Conservation (phyloP, 257 asterid species). For the Solanum sitiens region DNA sequence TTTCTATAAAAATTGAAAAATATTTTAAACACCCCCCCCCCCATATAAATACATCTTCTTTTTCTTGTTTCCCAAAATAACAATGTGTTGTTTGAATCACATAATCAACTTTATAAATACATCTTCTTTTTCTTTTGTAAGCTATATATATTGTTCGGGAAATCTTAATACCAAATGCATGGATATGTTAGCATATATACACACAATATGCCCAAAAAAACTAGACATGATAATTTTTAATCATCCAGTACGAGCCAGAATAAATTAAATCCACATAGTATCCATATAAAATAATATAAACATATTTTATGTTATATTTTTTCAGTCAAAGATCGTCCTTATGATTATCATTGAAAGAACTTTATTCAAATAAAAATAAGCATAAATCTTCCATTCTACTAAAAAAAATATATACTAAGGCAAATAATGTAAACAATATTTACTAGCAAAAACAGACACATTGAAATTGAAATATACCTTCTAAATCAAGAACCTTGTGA, state of each 20-base stretch:
- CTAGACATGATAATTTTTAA: not conserved
- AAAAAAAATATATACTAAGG: fast-evolving
- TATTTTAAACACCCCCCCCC: too few species aligned
- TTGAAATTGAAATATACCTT: too few species aligned
- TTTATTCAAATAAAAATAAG: too few species aligned
- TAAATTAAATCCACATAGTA: not conserved
- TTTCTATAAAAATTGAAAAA: too few species aligned
- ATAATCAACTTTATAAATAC: too few species aligned
- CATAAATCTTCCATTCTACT: not conserved
- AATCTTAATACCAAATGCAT: not conserved
- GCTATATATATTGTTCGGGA: fast-evolving
- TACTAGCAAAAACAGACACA: too few species aligned
- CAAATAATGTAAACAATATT: too few species aligned
- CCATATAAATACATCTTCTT: too few species aligned
- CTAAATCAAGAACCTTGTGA: too few species aligned
- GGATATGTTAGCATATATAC: not conserved
- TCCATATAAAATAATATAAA: not conserved
- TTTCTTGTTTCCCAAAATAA: too few species aligned
- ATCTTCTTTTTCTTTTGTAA: too few species aligned
- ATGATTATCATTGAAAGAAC: not conserved
- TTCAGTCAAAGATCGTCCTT: not conserved
- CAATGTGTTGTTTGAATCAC: not conserved
- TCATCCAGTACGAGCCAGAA: not conserved
- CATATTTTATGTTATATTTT: not conserved
- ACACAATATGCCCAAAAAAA: not conserved